Base-by-base conservation (phyloP, 768 basidiomycete genomes). In the Suillus subalutaceus region DNA sequence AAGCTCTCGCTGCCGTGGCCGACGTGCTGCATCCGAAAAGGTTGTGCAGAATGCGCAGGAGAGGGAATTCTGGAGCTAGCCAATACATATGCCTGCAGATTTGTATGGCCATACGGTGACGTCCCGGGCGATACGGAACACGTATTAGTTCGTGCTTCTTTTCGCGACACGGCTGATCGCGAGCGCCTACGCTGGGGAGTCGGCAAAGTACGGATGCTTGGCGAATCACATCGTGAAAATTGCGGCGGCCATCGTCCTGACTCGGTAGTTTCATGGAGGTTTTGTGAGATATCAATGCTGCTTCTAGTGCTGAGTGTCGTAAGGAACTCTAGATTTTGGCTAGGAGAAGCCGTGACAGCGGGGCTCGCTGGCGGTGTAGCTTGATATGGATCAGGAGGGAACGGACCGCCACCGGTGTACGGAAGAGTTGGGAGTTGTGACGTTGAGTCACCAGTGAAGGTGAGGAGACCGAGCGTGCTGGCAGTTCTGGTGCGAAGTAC, bases 401-500 rank as follows among this genome's bases (percentile, higher is more conserved):
- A 77, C 64, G 60, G 76, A 10, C 61, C 18, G 26, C 76, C 76
- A 10, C 76, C 76, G 4, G 74, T 72, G 50, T 77, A 77, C 48
- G 76, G 69, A 59, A 73, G 69, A 23, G 70, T 63, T 6, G 77
- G 79, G 57, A 78, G 75, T 56, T 75, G 72, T 1, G 78, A 71
- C 8, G 67, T 78, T 43, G 71, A 72, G 63, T 73, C 71, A 52
- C 78, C 74, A 30, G 71, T 71, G 59, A 78, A 79, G 8, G 72
- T 72, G 62, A 73, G 67, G 15, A 77, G 75, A 43, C 77, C 77
- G 58, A 81, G 75, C 20, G 79, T 77, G 23, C 80, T 80, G 68
- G 82, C 84, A 6, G 86, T 84, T 64, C 89, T 84, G 66, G 82
- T 84, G 60, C 90, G 86, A 35, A 92, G 81, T 32, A 86, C 85